A percentile compares a stretch with the other conserved stretches of the same genome.
Conservation (phyloP, 768 basidiomycete genomes). For the Strobilomyces dryophilus region DNA sequence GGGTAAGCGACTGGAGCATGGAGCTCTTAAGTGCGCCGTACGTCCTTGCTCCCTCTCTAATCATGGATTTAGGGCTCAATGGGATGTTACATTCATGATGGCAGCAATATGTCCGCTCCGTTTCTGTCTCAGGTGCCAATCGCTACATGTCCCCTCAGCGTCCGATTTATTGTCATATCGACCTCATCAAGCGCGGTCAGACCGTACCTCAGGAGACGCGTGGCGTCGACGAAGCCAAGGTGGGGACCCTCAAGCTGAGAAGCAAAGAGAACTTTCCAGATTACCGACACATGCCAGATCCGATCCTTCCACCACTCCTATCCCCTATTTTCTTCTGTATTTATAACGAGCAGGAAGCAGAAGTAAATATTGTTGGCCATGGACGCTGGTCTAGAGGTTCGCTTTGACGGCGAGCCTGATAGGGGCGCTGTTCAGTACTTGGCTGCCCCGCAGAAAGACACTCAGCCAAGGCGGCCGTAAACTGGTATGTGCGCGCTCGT, state of each 20-base stretch:
- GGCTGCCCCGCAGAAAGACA: slow-evolving; percentile 56
- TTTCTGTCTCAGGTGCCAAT: slow-evolving; percentile 2
- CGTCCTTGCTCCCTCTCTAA: neutral
- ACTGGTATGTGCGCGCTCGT: slow-evolving; percentile 58
- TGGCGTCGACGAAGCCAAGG: slow-evolving; percentile 79
- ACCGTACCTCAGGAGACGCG: slow-evolving; percentile 78
- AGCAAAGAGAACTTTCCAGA: slow-evolving; percentile 94
- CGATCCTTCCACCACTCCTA: slow-evolving; percentile 79
- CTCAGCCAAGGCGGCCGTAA: slow-evolving; percentile 69
- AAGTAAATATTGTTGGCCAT: slow-evolving; percentile 77
- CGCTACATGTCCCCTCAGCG: slow-evolving; percentile 39
- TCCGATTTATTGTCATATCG: slow-evolving; percentile 71
- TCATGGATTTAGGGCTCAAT: neutral
- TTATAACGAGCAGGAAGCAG: slow-evolving; percentile 54
- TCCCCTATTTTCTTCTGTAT: slow-evolving; percentile 21
- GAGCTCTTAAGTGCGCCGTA: slow-evolving; percentile 59
- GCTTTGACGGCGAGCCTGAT: slow-evolving; percentile 52
- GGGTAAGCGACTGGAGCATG: slow-evolving; percentile 94
- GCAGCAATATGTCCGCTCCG: slow-evolving; percentile 79
- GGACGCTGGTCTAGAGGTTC: slow-evolving; percentile 60
- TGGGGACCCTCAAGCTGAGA: slow-evolving; percentile 77
- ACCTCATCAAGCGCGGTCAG: slow-evolving; percentile 36
- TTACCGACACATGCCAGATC: slow-evolving; percentile 98
- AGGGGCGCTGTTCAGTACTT: slow-evolving; percentile 67
- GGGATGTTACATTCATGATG: slow-evolving; percentile 51